Base-by-base conservation (phyloP, 345 rosid genomes). In the Hevea brasiliensis region DNA sequence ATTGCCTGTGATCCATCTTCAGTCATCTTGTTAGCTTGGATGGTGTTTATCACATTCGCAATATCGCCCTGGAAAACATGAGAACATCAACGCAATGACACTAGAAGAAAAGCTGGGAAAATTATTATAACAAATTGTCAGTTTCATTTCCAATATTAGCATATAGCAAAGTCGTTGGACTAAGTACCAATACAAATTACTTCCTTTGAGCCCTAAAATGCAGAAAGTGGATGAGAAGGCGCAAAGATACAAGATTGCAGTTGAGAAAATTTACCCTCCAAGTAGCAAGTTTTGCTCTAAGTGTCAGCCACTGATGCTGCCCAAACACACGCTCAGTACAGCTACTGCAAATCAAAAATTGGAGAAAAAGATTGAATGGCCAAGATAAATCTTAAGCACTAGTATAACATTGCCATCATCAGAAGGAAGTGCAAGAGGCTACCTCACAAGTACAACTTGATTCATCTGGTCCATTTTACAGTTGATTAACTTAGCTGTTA, bases 391-490 rank as follows among this genome's bases (percentile, higher is more conserved):
- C 24, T 8, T 3, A 65, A 74, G 48, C 27, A 60, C 56, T 21
- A 56, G 47, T 37, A 24, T 55, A 51, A 15, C 54, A 11, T 21
- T 18, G 65, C 8, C 6, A 42, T 20, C 53, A 61, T 17, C 29
- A 40, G 40, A 26, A 59, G 15, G 15, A 29, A 56, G 27, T 0
- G 3, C 23, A 51, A 41, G 48, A 72, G 35, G 73, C 41, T 88
- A 84, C 99, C 96, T 92, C 81, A 92, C 95, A 67, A 89, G 71
- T 62, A 90, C 84, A 75, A 81, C 88, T 84, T 88, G 84, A 83
- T 92, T 94, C 97, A 92, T 85, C 84, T 94, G 97, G 80, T 94
- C 95, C 87, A 94, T 92, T 81, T 88, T 92, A 78, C 97, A 89
- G 55, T 85, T 91, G 54, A 90, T 71, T 80, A 94, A 78, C 81